Conservation (phyloP, 805 yeast genomes). For the Metschnikowia borealis region DNA sequence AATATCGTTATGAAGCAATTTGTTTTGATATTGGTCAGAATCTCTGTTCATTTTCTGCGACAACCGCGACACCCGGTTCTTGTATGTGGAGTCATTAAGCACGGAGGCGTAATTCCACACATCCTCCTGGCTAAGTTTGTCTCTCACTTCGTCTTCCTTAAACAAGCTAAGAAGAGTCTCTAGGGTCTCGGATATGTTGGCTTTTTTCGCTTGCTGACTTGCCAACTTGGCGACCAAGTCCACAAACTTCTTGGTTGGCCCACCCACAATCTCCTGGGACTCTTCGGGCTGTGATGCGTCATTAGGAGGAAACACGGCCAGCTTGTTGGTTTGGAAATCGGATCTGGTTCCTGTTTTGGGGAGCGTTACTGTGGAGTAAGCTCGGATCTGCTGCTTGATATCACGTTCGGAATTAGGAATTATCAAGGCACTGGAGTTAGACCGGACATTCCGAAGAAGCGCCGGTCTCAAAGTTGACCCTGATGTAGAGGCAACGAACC, state of each 20-base stretch:
- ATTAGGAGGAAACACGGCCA: background rate
- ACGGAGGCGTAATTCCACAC: slow-evolving; percentile 13
- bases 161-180: slow-evolving; percentile 9
- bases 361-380: slow-evolving; percentile 6
- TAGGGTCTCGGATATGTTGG: slow-evolving; percentile 6
- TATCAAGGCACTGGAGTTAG: slow-evolving; percentile 17
- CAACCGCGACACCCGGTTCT: slow-evolving; percentile 31
- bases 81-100: slow-evolving; percentile 19
- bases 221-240: slow-evolving; percentile 21
- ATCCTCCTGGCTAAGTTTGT: slow-evolving; percentile 9
- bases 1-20: slow-evolving; percentile 23
- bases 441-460: slow-evolving; percentile 35
- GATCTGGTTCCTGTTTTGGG: background rate
- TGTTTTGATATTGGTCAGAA: slow-evolving; percentile 29
- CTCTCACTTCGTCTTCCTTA: slow-evolving; percentile 12
- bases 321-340: background rate
- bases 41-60: slow-evolving; percentile 34
- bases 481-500: slow-evolving; percentile 36
- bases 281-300: background rate
- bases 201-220: slow-evolving; percentile 14
- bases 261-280: background rate
- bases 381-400: slow-evolving; percentile 11
- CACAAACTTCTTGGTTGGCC: slow-evolving; percentile 17
- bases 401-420: slow-evolving; percentile 12
- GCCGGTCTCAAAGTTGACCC: slow-evolving; percentile 35